Conservation (phyloP, 495 filamentous ascomycete genomes). For the Aspergillus diversus region DNA sequence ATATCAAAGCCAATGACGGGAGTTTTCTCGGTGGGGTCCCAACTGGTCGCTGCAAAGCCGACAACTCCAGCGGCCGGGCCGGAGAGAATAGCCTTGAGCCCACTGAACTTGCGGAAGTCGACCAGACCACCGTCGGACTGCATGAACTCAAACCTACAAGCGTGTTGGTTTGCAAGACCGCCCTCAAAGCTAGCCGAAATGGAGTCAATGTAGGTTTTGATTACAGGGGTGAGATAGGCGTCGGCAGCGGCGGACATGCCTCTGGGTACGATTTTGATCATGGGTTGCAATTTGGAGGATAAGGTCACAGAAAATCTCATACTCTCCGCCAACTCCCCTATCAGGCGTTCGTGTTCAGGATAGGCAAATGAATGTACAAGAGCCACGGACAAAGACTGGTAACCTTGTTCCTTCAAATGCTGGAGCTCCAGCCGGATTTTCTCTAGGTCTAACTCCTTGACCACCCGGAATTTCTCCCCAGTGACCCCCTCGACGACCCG, state of each 20-base stretch:
- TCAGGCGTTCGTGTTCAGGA: constrained; percentile 54
- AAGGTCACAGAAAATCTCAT: constrained; percentile 62
- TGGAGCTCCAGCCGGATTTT: constrained; percentile 48
- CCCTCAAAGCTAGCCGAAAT: constrained; percentile 70
- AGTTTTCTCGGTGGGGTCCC: constrained; percentile 81
- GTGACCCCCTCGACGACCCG: constrained; percentile 52
- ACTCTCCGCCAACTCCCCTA: constrained; percentile 52
- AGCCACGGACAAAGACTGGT: constrained; percentile 55
- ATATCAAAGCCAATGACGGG: constrained; percentile 98
- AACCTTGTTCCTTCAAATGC: constrained; percentile 47
- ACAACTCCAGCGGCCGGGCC: constrained; percentile 75
- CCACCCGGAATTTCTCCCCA: constrained; percentile 55
- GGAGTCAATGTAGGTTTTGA: constrained; percentile 88
- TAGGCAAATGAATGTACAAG: constrained; percentile 59
- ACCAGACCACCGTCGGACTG: constrained; percentile 60
- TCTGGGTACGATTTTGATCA: constrained; percentile 76
- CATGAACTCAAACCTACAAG: constrained; percentile 57
- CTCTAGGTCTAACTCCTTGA: constrained; percentile 44
- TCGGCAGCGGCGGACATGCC: constrained; percentile 94
- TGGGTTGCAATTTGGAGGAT: constrained; percentile 74
- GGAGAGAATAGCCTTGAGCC: constrained; percentile 61
- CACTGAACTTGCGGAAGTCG: constrained; percentile 60
- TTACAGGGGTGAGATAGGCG: constrained; percentile 93
- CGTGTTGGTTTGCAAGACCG: constrained; percentile 51
- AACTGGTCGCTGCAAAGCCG: constrained; percentile 92